Percentiles rank a stretch among this genome's conserved stretches.
Evolutionary conservation across 495 filamentous ascomycete species (phyloP).

Genomic region (Cladorrhinum samala): DNA sequence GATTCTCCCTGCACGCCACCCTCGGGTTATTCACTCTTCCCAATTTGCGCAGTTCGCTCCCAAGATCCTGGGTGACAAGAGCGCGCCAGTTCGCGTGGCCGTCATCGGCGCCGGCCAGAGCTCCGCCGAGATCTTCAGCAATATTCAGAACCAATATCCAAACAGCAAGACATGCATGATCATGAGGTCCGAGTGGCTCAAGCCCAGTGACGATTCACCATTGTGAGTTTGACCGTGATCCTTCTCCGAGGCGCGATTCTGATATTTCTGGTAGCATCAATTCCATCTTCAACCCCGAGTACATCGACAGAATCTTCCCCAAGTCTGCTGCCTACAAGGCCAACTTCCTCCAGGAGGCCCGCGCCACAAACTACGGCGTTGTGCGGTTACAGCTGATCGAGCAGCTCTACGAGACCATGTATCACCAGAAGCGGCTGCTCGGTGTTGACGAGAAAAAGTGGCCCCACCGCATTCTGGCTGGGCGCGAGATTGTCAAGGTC

Average conservation of each 20-base stretch:
- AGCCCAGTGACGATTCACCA: slow-evolving; percentile 89
- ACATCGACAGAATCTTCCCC: slow-evolving; percentile 66
- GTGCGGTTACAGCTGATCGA: slow-evolving; percentile 85
- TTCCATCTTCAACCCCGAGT: slow-evolving; percentile 86
- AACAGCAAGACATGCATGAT: slow-evolving; percentile 70
- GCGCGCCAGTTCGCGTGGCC: slow-evolving; percentile 62
- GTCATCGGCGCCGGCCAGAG: slow-evolving; percentile 88
- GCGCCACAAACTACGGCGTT: slow-evolving; percentile 88
- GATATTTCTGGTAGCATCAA: slow-evolving; percentile 63
- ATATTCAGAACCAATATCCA: slow-evolving; percentile 75
- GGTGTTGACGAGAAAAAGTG: slow-evolving; percentile 64
- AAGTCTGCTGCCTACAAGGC: slow-evolving; percentile 56
- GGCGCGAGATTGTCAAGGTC: slow-evolving; percentile 55
- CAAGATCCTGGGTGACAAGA: slow-evolving; percentile 51
- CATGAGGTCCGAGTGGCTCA: slow-evolving; percentile 71
- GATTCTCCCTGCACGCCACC: slow-evolving; percentile 53
- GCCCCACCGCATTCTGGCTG: slow-evolving; percentile 71
- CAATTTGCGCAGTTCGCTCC: slow-evolving; percentile 64
- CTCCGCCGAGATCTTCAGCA: slow-evolving; percentile 91
- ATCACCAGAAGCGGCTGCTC: slow-evolving; percentile 66
- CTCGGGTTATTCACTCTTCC: slow-evolving; percentile 81
- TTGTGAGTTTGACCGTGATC: slow-evolving; percentile 56
- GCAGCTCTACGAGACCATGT: slow-evolving; percentile 75
- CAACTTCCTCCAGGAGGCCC: slow-evolving; percentile 56
- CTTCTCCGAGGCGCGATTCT: neutral